Evolutionary conservation across 257 asterid species (phyloP).

Genomic region (Solanum phureja): DNA sequence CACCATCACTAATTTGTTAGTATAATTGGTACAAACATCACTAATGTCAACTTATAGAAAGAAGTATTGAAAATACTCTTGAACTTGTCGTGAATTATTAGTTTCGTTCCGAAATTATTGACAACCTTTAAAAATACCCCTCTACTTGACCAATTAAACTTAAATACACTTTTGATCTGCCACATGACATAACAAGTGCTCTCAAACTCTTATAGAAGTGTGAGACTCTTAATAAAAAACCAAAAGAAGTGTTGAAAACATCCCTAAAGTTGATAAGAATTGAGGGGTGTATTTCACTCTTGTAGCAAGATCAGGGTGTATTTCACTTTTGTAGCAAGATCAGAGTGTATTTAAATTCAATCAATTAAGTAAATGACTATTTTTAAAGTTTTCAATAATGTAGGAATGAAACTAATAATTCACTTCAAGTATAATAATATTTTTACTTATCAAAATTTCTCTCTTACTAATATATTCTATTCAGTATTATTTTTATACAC

Average conservation of each 20-base stretch:
- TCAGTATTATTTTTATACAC: background rate
- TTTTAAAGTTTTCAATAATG: no score
- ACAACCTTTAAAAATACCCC: background rate
- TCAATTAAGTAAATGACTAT: no score
- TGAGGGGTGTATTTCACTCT: background rate
- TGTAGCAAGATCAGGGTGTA: background rate
- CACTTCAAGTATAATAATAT: background rate
- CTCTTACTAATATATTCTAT: no score
- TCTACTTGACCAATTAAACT: background rate
- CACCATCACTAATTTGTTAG: background rate
- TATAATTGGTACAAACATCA: background rate
- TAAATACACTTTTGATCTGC: no score
- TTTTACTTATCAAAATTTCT: background rate
- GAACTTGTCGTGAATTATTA: no score
- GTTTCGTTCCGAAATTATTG: background rate
- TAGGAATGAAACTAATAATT: no score
- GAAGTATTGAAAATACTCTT: background rate
- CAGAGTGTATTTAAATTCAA: no score
- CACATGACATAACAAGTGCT: no score
- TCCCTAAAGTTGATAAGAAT: no score
- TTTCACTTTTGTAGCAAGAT: background rate
- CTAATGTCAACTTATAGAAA: background rate
- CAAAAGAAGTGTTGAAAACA: background rate
- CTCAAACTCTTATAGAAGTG: background rate
- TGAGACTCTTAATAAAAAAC: background rate